These are phyloP conservation scores for Pugionium dolabratum DNA, from an alignment of 345 rosid genomes.

Conservation along the genomic window DNA sequence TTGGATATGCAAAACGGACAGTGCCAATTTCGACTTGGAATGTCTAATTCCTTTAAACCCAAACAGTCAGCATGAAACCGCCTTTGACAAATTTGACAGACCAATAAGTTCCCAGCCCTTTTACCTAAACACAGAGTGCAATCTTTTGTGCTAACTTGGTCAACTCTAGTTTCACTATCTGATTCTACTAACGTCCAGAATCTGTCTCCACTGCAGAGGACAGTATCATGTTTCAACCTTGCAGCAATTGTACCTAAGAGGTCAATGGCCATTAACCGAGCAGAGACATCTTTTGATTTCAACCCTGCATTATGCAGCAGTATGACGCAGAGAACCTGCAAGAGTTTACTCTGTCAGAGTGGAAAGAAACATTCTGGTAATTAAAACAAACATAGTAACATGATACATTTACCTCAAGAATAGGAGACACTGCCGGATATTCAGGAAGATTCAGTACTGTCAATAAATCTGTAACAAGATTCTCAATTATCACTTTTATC, in stretches of 20 bases:
- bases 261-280: conserved; percentile 93
- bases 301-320: conserved; percentile 94
- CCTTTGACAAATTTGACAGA: conserved; percentile 78
- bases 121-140: conserved; percentile 77
- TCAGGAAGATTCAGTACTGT: conserved; percentile 92
- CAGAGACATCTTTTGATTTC: conserved; percentile 88
- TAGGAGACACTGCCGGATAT: conserved; percentile 91
- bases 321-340: conserved; percentile 96
- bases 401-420: conserved; percentile 70
- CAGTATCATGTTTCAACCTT: conserved; percentile 84
- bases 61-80: conserved; percentile 89
- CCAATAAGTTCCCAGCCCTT: conserved; percentile 60
- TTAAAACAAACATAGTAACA: conserved; percentile 20
- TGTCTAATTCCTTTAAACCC: conserved; percentile 78
- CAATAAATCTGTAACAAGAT: conserved; percentile 86
- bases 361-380: conserved; percentile 22
- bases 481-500: conserved; percentile 83
- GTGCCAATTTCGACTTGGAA: conserved; percentile 64
- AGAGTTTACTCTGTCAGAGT: conserved; percentile 37
- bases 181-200: conserved; percentile 71
- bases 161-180: conserved; percentile 44
- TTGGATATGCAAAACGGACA: conserved; percentile 81
- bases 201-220: conserved; percentile 52
- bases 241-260: conserved; percentile 91
- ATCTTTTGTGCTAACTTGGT: conserved; percentile 50